These are phyloP conservation scores for Papiliotrema flavescens DNA, from an alignment of 1,284 basidiomycete genomes.

Conservation along the genomic window DNA sequence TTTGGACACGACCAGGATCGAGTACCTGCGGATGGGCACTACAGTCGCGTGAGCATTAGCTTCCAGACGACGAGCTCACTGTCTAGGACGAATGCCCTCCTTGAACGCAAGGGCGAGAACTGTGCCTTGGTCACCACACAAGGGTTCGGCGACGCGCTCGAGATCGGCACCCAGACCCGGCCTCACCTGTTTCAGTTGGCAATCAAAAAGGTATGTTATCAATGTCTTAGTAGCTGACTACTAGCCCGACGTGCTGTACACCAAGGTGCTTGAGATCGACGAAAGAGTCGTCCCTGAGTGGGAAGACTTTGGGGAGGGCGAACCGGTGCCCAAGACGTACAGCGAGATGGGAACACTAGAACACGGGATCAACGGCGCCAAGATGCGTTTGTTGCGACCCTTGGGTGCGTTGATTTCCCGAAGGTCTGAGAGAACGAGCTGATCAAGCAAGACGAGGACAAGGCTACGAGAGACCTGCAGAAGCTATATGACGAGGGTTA, in stretches of 20 bases:
- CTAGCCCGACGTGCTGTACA: conserved; percentile 42
- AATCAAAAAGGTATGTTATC: conserved; percentile 45
- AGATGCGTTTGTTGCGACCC: not conserved
- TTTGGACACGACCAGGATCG: conserved; percentile 46
- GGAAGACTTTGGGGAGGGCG: not conserved
- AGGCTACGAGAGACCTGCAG: conserved; percentile 3
- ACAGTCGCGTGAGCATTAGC: conserved; percentile 4
- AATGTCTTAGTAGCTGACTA: conserved; percentile 49
- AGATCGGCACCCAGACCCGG: conserved; percentile 48
- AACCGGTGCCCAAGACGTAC: conserved; percentile 10
- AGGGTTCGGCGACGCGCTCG: conserved; percentile 48
- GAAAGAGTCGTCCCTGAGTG: conserved; percentile 47
- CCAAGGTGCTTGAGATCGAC: conserved; percentile 50
- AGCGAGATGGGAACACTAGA: conserved; percentile 10
- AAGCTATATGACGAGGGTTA: conserved; percentile 13
- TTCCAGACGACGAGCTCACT: too few relatives aligned
- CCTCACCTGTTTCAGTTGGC: conserved; percentile 49
- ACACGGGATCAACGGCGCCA: not conserved
- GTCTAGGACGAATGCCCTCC: conserved; percentile 73
- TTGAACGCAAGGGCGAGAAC: conserved; percentile 88
- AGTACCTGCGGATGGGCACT: conserved; percentile 27
- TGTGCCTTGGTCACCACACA: conserved; percentile 87
- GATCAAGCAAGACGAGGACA: not conserved
- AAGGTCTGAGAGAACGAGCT: not conserved
- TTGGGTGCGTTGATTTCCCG: not conserved